phyloP scores from a whole-genome alignment of 2,329 filamentous ascomycete genomes.

The Pseudogymnoascus sp. region DNA sequence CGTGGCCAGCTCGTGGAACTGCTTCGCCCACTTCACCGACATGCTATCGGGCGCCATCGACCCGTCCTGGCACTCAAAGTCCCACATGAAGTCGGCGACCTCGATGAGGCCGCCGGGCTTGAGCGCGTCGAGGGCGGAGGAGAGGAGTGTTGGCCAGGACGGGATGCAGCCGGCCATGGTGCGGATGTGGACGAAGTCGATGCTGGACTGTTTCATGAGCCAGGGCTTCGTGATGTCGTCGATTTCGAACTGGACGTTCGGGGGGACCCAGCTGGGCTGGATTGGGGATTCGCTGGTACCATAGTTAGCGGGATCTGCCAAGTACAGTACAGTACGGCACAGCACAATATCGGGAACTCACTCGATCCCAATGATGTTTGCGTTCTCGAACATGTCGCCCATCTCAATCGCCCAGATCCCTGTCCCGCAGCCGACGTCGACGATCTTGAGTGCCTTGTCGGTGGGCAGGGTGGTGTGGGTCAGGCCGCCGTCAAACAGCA shows the following conservation, averaged over 20 bases:
- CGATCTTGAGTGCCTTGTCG: conserved; percentile 32
- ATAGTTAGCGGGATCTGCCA: conserved; percentile 30
- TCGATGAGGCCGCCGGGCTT: conserved; percentile 28
- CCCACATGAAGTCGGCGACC: conserved; percentile 23
- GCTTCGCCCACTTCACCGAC: conserved; percentile 13
- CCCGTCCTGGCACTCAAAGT: conserved; percentile 14
- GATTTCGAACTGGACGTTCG: conserved; percentile 56
- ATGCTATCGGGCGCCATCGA: conserved; percentile 16
- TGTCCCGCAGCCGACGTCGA: conserved; percentile 48
- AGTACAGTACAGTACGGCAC: conserved; percentile 22
- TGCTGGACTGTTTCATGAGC: conserved; percentile 35
- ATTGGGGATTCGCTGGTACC: conserved; percentile 52
- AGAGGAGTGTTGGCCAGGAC: conserved; percentile 48
- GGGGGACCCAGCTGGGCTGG: conserved; percentile 49
- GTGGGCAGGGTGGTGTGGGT: conserved; percentile 21
- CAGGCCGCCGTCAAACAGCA: conserved; percentile 23
- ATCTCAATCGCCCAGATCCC: conserved; percentile 57
- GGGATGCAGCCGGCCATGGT: conserved; percentile 49
- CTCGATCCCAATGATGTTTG: conserved; percentile 23
- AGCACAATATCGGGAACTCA: conserved; percentile 30
- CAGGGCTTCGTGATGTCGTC: conserved; percentile 53
- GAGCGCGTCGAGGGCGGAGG: conserved; percentile 37
- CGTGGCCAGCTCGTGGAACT: conserved; percentile 12
- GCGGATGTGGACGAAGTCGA: conserved; percentile 54
- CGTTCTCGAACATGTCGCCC: conserved; percentile 39